Evolutionary conservation across 2,329 filamentous ascomycete genomes (phyloP), one percentile per base, ranked within the genome.

Genomic region (Pseudocercospora crystallina): DNA sequence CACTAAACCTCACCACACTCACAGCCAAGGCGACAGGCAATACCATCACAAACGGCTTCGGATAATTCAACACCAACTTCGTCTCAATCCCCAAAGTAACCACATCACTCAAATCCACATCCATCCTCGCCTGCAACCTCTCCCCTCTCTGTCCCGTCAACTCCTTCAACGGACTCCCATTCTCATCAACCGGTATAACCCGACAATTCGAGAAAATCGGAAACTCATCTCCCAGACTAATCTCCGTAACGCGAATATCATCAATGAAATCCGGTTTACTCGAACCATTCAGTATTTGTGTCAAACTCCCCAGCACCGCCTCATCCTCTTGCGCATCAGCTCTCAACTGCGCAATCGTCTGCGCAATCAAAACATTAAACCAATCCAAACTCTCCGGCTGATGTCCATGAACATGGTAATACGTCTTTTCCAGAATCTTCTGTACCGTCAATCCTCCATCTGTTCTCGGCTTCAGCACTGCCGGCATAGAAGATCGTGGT

Each of bases 181-280:
- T 86, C 61, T 92, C 88, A 62, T 89, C 86, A 0, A 96, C 89
- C 2, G 91, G 90, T 54, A 96, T 96, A 48, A 99, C 87, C 52
- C 94, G 84, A 66, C 94, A 97, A 70, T 99, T 99, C 75, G 91
- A 96, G 71, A 99, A 95, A 46, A 99, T 99, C 26, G 94, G 94
- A 59, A 97, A 99, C 64, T 99, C 94, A 64, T 99, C 94, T 29
- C 94, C 94, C 4, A 99, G 77, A 43, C 87, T 95, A 53, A 99
- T 84, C 72, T 99, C 92, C 2, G 91, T 96, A 47, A 99, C 89
- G 20, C 85, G 86, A 56, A 99, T 97, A 66, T 94, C 88, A 68
- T 95, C 92, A 30, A 99, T 78, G 69, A 95, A 99, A 59, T 91
- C 88, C 0, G 94, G 94, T 48, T 94, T 87, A 38, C 84, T 61